These are phyloP conservation scores for Baudoinia panamericana DNA, from an alignment of 495 filamentous ascomycete genomes.

Conservation along the genomic window DNA sequence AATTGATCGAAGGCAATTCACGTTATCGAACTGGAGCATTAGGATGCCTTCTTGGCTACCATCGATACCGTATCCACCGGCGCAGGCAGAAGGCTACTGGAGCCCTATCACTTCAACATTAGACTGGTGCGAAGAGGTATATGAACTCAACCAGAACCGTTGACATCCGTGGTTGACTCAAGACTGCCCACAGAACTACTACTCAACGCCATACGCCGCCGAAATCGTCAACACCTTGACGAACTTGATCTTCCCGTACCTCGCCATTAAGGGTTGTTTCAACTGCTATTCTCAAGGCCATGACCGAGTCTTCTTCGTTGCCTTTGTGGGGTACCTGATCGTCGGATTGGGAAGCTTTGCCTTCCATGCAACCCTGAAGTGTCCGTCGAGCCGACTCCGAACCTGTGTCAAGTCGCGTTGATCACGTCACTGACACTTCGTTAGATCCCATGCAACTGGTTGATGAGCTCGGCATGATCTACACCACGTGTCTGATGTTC, in stretches of 20 bases:
- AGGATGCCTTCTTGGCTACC: conserved; percentile 36
- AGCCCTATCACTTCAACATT: conserved; percentile 74
- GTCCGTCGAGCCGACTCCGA: conserved; percentile 13
- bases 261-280: conserved; percentile 27
- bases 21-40: no score
- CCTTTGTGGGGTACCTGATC: conserved; percentile 31
- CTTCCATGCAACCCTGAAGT: conserved; percentile 33
- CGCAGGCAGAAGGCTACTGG: conserved; percentile 57
- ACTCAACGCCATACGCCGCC: conserved; percentile 30
- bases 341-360: conserved; percentile 32
- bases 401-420: conserved; percentile 11
- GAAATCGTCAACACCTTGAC: conserved; percentile 34
- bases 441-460: conserved; percentile 94
- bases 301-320: conserved; percentile 30
- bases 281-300: conserved; percentile 30
- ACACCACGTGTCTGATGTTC: conserved; percentile 87
- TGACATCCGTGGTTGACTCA: neutral
- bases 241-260: conserved; percentile 30
- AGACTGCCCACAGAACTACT: conserved; percentile 27
- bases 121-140: conserved; percentile 89
- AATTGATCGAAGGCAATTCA: no score
- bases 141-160: conserved; percentile 3
- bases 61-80: conserved; percentile 56
- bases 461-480: conserved; percentile 95
- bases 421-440: neutral